Conservation (phyloP, 2,329 filamentous ascomycete species). For the Monosporascus sp. region DNA sequence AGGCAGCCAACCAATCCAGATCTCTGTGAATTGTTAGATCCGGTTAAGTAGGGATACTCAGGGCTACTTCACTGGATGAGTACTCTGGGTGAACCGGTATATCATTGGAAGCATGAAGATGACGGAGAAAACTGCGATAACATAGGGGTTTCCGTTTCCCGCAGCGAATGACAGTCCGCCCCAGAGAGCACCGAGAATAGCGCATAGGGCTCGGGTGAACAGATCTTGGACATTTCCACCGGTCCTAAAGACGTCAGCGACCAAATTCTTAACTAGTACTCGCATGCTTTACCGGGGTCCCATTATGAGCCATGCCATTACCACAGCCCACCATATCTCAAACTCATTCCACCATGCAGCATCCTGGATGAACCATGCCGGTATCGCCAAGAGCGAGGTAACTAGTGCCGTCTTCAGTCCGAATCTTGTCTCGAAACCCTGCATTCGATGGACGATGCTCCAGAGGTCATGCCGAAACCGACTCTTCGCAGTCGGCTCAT, state of each 20-base stretch:
- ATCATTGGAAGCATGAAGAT: constrained; percentile 57
- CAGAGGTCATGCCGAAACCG: constrained; percentile 42
- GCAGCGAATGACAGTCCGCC: constrained; percentile 46
- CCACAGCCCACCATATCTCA: constrained; percentile 54
- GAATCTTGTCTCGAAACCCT: constrained; percentile 53
- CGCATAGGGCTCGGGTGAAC: constrained; percentile 43
- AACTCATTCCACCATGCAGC: constrained; percentile 49
- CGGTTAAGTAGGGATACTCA: background rate
- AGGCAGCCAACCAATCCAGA: constrained; percentile 55
- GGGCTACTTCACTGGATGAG: constrained; percentile 38
- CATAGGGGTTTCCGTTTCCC: constrained; percentile 46
- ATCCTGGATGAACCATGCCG: constrained; percentile 43
- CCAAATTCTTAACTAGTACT: background rate
- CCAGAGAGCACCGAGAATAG: constrained; percentile 49
- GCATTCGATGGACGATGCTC: constrained; percentile 44
- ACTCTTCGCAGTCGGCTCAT: constrained; percentile 26
- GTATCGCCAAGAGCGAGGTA: constrained; percentile 46
- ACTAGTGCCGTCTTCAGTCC: constrained; percentile 50
- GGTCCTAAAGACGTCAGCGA: constrained; percentile 28
- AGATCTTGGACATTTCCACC: constrained; percentile 55
- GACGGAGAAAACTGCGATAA: constrained; percentile 48
- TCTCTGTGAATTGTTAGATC: constrained; percentile 28
- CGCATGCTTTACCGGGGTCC: constrained; percentile 34
- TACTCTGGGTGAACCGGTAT: constrained; percentile 49
- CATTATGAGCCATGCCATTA: constrained; percentile 52